Conservation (phyloP, 2,329 filamentous ascomycete genomes). For the Neospermospora avenae region DNA sequence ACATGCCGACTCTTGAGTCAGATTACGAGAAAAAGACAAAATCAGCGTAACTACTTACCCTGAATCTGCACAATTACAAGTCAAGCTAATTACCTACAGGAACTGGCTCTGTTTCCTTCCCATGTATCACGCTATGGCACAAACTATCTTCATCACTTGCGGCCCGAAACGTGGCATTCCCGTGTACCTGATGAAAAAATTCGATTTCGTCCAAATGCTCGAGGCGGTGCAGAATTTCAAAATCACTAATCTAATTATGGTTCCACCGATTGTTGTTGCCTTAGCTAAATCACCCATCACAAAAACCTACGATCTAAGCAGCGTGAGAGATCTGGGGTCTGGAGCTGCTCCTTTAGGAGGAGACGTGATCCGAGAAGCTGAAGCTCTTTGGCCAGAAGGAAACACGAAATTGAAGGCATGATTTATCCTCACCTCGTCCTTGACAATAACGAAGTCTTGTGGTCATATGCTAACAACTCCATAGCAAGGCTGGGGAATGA, state of each 20-base stretch:
- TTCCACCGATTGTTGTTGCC: constrained; percentile 73
- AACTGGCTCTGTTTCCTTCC: constrained; percentile 30
- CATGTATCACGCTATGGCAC: constrained; percentile 71
- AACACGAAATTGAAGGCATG: constrained; percentile 57
- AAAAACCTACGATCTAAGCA: constrained; percentile 73
- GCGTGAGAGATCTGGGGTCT: constrained; percentile 75
- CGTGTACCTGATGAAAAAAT: constrained; percentile 75
- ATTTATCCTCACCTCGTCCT: neutral
- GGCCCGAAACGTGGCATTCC: constrained; percentile 55
- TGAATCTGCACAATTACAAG: neutral
- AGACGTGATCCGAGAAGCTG: constrained; percentile 71
- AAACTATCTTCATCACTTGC: constrained; percentile 66
- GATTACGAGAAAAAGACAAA: constrained; percentile 62
- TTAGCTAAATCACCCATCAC: constrained; percentile 76
- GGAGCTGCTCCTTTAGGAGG: constrained; percentile 79
- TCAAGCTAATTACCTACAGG: constrained; percentile 10
- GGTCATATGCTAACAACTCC: constrained; percentile 26
- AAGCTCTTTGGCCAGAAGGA: constrained; percentile 66
- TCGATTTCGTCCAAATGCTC: constrained; percentile 72
- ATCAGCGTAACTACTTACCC: constrained; percentile 61
- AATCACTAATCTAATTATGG: constrained; percentile 63
- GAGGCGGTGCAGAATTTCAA: constrained; percentile 63
- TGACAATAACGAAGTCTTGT: neutral
- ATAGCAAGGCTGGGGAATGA: constrained; percentile 84
- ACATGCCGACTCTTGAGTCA: constrained; percentile 52